A percentile compares a stretch with the other conserved stretches of the same genome.
Conservation (phyloP, 441 rosid species). For the Hura crepitans region DNA sequence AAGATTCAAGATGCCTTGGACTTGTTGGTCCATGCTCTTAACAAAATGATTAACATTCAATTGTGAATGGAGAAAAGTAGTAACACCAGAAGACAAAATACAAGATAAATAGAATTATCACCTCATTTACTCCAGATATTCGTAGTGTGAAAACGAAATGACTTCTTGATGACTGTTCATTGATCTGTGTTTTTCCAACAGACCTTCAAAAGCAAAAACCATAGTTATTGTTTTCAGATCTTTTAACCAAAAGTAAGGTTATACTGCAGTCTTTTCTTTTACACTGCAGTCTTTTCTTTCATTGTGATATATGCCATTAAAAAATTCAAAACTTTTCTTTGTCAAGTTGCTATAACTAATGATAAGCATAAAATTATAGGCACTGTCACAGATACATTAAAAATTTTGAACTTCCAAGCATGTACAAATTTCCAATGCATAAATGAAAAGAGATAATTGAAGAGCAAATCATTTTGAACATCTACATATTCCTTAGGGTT, state of each 20-base stretch:
- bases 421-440: background rate
- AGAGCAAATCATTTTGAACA: background rate
- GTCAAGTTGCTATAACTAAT: background rate
- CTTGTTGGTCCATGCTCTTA: constrained; percentile 89
- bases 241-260: background rate
- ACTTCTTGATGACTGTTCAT: constrained; percentile 97
- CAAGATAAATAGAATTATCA: constrained; percentile 15
- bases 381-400: background rate
- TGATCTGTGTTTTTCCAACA: constrained; percentile 93
- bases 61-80: background rate
- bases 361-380: background rate
- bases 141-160: constrained; percentile 94
- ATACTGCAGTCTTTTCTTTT: background rate
- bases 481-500: background rate
- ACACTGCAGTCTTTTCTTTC: background rate
- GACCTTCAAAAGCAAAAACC: constrained; percentile 45
- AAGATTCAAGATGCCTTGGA: constrained; percentile 82
- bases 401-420: background rate
- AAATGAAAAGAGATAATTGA: background rate
- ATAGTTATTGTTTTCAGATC: background rate
- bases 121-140: constrained; percentile 90
- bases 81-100: background rate
- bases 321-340: background rate
- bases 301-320: background rate
- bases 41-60: constrained; percentile 17